A percentile compares a stretch with the other conserved stretches of the same genome.
Conservation (phyloP, 768 basidiomycete species). For the Pluteus cervinus region DNA sequence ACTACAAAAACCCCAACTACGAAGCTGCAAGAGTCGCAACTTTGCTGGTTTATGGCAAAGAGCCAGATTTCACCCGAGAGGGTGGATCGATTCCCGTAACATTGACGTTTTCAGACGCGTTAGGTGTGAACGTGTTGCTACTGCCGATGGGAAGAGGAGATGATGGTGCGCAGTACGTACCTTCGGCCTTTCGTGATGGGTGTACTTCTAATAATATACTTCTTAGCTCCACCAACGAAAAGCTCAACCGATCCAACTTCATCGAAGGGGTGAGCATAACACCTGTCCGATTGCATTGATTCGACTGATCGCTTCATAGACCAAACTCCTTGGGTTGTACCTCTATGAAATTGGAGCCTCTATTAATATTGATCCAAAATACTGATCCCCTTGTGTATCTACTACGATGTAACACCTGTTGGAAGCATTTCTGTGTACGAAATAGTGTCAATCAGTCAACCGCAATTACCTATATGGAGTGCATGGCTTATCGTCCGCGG, state of each 20-base stretch:
- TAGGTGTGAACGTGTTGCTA: conserved; percentile 82
- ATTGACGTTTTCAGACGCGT: conserved; percentile 84
- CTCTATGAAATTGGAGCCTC: conserved; percentile 67
- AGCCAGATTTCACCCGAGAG: conserved; percentile 82
- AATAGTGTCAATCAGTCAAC: too few relatives aligned
- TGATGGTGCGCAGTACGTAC: conserved; percentile 84
- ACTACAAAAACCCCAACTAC: conserved; percentile 89
- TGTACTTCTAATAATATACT: background rate
- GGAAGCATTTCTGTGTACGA: too few relatives aligned
- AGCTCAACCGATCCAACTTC: conserved; percentile 86
- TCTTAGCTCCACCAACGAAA: conserved; percentile 86
- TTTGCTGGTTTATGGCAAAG: conserved; percentile 66
- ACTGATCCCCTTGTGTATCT: too few relatives aligned
- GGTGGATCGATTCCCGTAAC: conserved; percentile 96
- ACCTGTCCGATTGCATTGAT: background rate
- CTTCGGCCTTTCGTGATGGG: background rate
- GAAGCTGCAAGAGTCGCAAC: conserved; percentile 83
- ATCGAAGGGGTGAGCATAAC: conserved; percentile 63
- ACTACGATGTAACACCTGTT: too few relatives aligned
- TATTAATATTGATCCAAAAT: too few relatives aligned
- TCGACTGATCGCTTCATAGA: conserved; percentile 26
- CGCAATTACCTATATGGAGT: too few relatives aligned
- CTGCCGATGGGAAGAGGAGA: conserved; percentile 93
- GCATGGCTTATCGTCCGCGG: too few relatives aligned
- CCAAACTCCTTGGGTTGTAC: conserved; percentile 76